These are phyloP conservation scores for Inga oerstediana DNA, from an alignment of 306 rosid species.

Conservation along the genomic window DNA sequence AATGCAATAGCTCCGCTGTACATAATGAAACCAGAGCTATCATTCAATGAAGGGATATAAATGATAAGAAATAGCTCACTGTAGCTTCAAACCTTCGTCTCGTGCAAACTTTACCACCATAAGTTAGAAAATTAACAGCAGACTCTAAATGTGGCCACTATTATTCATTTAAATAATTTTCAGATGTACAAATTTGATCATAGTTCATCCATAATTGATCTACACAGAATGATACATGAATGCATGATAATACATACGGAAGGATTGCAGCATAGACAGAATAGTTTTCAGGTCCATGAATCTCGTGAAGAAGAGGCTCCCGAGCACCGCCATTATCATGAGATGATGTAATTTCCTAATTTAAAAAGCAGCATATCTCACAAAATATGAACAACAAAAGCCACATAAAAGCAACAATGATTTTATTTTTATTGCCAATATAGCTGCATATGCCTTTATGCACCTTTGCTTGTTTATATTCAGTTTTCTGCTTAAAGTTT, in stretches of 20 bases:
- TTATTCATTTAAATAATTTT: background rate
- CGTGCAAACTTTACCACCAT: too few relatives aligned
- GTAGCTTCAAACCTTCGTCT: background rate
- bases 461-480: background rate
- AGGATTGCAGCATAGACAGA: conserved; percentile 56
- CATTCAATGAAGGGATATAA: background rate
- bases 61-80: background rate
- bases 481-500: background rate
- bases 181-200: background rate
- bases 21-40: background rate
- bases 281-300: conserved; percentile 45
- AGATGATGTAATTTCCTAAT: conserved; percentile 46
- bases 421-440: background rate
- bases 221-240: background rate
- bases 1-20: background rate
- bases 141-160: background rate
- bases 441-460: background rate
- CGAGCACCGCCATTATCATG: conserved; percentile 38
- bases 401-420: background rate
- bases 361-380: background rate
- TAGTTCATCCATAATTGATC: background rate
- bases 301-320: conserved; percentile 51
- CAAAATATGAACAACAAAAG: background rate
- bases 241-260: conserved; percentile 49
- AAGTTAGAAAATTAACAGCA: too few relatives aligned